Conservation (phyloP, 2,329 filamentous ascomycete genomes). For the Aspergillus melleus region DNA sequence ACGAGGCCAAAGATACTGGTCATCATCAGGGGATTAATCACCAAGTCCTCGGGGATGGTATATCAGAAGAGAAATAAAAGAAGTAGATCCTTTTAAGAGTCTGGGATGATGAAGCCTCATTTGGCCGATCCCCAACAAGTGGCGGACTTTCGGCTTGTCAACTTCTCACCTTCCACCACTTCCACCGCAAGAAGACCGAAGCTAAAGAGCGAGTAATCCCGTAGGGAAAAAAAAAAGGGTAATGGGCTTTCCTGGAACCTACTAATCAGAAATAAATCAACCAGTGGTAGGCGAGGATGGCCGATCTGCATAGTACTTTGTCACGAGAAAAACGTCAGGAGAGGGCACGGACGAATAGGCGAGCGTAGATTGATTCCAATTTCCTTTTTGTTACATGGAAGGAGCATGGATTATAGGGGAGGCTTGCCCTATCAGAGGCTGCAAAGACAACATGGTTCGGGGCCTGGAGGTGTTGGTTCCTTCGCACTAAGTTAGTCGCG, state of each 20-base stretch:
- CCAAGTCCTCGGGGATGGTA: not conserved
- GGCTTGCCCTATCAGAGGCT: constrained; percentile 18
- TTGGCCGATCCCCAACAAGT: constrained; percentile 16
- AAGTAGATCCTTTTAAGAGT: constrained; percentile 11
- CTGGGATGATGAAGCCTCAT: constrained; percentile 12
- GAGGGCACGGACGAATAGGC: constrained; percentile 15
- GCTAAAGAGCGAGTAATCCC: not conserved
- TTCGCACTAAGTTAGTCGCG: constrained; percentile 6
- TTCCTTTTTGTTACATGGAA: constrained; percentile 14
- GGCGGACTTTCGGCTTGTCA: constrained; percentile 8
- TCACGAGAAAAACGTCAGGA: constrained; percentile 20
- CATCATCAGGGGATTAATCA: not conserved
- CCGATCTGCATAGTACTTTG: constrained; percentile 25
- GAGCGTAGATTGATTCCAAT: constrained; percentile 18
- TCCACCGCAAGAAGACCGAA: not conserved
- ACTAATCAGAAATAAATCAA: not conserved
- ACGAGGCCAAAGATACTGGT: not conserved
- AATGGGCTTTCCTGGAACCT: not conserved
- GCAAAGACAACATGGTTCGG: constrained; percentile 16
- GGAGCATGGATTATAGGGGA: constrained; percentile 13
- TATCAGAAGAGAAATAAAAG: constrained; percentile 2
- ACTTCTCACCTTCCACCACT: constrained; percentile 3
- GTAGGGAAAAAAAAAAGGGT: not conserved
- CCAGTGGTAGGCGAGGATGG: constrained; percentile 14
- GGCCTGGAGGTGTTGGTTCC: constrained; percentile 9